phyloP scores from a whole-genome alignment of 768 basidiomycete genomes.

The Agaricus sinodeliciosus region DNA sequence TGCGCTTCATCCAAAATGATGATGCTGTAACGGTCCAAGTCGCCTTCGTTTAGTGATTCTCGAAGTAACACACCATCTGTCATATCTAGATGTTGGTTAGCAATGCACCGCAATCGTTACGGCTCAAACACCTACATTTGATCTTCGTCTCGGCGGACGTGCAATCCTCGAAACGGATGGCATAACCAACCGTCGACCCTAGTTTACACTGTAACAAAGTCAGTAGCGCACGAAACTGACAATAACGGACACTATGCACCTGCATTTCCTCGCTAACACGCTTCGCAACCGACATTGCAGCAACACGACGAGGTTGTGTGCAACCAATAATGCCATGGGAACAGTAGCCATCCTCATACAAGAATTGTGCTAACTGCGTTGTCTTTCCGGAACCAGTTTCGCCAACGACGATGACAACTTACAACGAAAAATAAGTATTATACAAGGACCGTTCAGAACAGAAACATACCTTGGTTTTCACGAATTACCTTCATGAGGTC shows the following conservation, averaged over 20 bases:
- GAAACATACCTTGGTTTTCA: slow-evolving; percentile 84
- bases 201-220: slow-evolving; percentile 62
- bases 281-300: slow-evolving; percentile 99
- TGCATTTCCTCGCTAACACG: slow-evolving; percentile 99
- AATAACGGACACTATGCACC: slow-evolving; percentile 35
- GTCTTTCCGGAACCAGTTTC: slow-evolving; percentile 99
- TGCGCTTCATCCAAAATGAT: slow-evolving; percentile 99
- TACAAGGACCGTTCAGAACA: neutral
- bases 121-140: slow-evolving; percentile 61
- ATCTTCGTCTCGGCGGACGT: slow-evolving; percentile 92
- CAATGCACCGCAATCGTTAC: neutral
- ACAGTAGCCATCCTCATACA: slow-evolving; percentile 97
- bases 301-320: slow-evolving; percentile 97
- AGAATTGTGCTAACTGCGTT: slow-evolving; percentile 90
- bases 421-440: slow-evolving; percentile 5
- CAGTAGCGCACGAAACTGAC: neutral
- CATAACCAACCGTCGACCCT: slow-evolving; percentile 89
- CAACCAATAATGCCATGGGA: slow-evolving; percentile 87
- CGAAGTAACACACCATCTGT: slow-evolving; percentile 98
- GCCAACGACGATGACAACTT: slow-evolving; percentile 94
- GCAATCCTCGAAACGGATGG: slow-evolving; percentile 98
- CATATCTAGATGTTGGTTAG: slow-evolving; percentile 61
- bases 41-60: slow-evolving; percentile 98
- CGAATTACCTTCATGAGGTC: slow-evolving; percentile 82
- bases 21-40: slow-evolving; percentile 92